Base-by-base conservation (phyloP, 2,329 filamentous ascomycete genomes). In the Diaporthe ilicicola region DNA sequence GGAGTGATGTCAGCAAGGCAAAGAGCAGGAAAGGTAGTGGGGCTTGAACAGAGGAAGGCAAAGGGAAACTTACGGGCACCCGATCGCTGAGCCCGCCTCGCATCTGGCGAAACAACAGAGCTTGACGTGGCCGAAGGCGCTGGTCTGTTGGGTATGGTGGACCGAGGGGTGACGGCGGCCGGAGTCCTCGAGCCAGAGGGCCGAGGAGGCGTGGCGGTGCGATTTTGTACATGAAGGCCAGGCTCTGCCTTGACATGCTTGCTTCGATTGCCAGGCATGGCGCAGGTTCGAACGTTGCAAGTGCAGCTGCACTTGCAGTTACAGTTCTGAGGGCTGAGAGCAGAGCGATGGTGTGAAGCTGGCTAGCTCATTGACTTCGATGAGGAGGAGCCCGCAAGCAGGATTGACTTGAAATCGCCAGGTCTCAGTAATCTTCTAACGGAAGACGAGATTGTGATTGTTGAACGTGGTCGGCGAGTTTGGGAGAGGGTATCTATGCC, bases 51-150 rank as follows among this genome's bases (percentile, higher is more conserved):
- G 4, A 13, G 3, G 17, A 15, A 17, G 24, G 19, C n/a, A 15
- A n/a, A 19, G 32, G 12, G 10, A 55, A 24, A 76, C 76, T 73
- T 67, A 77, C 77, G 77, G 46, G 77, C 77, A 54, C 72, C 73
- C 0, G 76, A 77, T 9, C 76, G 72, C 13, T 55, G 70, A n/a
- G 73, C 72, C 13, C 73, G 70, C 27, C 62, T 42, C 27, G 62
- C 46, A 13, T 70, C 62, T 19, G 69, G 61, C 19, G 68, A 69
- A 13, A 68, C 17, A 6, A 48, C 37, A 15, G 71, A 73, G 44
- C 69, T 71, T 1, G 71, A 68, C 32, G 39, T 9, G n/a, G 56
- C 69, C 1, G 71, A 73, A 13, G 71, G 64, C 2, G 56, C 64
- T 6, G 69, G 62, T 10, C 69, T 56, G 54, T 46, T 68, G 3